Evolutionary conservation across 768 basidiomycete species (phyloP), one percentile per base, ranked within the genome.

Genomic region (Russula emetica): DNA sequence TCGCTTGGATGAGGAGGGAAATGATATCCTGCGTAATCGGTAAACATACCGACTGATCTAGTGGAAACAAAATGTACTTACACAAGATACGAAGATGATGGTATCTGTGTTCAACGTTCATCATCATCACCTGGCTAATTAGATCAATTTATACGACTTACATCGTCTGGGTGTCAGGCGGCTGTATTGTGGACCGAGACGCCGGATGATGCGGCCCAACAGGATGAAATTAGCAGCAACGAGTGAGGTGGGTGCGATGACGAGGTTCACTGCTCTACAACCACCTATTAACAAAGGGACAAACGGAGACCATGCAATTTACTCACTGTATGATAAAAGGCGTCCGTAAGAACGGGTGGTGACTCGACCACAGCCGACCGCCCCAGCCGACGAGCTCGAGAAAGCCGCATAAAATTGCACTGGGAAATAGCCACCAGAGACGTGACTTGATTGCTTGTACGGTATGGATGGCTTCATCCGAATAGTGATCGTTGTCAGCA

Each of bases 361-460:
- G 28, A 44, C 61, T 66, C 4, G 66, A 63, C 67, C 65, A 68
- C 5, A 63, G 45, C 38, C 67, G 61, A 20, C 36, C 30, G 45
- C 56, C 55, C 66, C 67, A 67, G 26, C 67, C 67, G 11, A 30
- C 1, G 30, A 67, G 3, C 36, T 68, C 66, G 11, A 67, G 60
- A 4, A 62, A 5, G 7, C 67, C 64, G 1, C 54, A 60, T 2
- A 66, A 34, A n/a, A 68, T 52, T 26, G 65, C 65, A 20, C 42
- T 68, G 36, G 67, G 65, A 1, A 68, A 50, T 20, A 68, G 28
- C 58, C 55, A 68, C 18, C 73, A 71, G 20, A 66, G 69, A 30
- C 71, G 83, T 5, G 61, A 76, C 11, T 66, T 70, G 9, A 76
- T 72, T 0, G 61, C 61, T 26, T 68, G 61, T 16, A 49, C 40